These are phyloP conservation scores for Colletotrichum costaricense DNA, from an alignment of 2,329 filamentous ascomycete genomes.

Conservation along the genomic window DNA sequence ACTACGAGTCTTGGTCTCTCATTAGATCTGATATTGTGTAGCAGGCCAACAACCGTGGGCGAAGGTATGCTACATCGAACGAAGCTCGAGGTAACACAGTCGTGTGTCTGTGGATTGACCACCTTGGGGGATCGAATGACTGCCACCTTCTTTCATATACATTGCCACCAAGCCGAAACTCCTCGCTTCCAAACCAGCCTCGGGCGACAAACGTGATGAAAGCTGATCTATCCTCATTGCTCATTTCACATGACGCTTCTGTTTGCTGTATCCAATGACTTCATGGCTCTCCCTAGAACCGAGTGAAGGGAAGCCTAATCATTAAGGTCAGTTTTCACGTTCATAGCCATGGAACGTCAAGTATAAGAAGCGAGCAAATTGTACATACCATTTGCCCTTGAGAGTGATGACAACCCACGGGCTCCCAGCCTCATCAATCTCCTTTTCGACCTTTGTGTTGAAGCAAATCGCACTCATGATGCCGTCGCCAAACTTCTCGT, in stretches of 20 bases:
- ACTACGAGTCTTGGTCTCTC: background rate
- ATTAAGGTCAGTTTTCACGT: conserved; percentile 12
- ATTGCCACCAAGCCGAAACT: background rate
- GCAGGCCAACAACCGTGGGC: background rate
- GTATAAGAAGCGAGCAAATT: conserved; percentile 58
- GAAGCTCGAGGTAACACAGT: background rate
- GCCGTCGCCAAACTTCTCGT: conserved; percentile 94
- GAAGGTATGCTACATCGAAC: background rate
- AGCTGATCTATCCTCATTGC: background rate
- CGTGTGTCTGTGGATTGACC: background rate
- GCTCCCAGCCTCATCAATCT: conserved; percentile 84
- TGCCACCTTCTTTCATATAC: background rate
- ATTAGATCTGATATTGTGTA: background rate
- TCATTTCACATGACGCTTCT: background rate
- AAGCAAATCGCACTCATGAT: conserved; percentile 98
- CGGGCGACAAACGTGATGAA: background rate
- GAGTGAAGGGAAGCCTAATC: conserved; percentile 49
- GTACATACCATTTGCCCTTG: conserved; percentile 83
- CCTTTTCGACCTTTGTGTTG: conserved; percentile 91
- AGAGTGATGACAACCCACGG: conserved; percentile 88
- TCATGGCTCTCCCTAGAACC: conserved; percentile 42
- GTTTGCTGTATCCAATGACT: background rate
- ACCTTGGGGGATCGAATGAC: background rate
- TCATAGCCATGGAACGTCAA: background rate
- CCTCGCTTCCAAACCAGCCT: background rate